phyloP scores from a whole-genome alignment of 306 rosid species.

The Mimosa pudica region DNA sequence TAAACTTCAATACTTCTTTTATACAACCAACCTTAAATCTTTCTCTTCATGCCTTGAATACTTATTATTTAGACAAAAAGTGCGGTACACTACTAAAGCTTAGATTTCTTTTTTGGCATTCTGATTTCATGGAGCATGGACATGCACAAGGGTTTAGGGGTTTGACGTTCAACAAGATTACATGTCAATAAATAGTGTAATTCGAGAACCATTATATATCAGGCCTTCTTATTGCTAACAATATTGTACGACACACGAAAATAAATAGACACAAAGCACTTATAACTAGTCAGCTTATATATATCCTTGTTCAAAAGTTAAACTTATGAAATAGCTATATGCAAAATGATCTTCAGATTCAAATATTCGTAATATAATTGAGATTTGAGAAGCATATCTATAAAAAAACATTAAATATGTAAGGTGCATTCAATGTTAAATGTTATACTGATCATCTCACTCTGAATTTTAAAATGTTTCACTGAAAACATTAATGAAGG shows the following conservation, averaged over 20 bases:
- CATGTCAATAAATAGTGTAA: background rate
- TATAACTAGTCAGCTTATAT: background rate
- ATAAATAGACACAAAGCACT: background rate
- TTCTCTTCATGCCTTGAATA: background rate
- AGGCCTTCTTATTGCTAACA: background rate
- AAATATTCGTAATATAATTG: background rate
- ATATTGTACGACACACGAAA: background rate
- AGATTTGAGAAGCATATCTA: background rate
- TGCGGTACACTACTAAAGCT: background rate
- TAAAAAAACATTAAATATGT: background rate
- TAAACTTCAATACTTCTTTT: background rate
- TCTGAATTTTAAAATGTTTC: background rate
- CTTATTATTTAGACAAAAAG: too few species aligned
- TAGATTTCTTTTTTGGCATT: too few species aligned
- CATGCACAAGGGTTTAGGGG: background rate
- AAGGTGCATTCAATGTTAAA: background rate
- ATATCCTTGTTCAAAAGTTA: background rate
- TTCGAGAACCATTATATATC: background rate
- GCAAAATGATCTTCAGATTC: background rate
- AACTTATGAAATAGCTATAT: background rate
- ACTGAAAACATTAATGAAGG: conserved; percentile 18
- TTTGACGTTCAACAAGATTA: background rate
- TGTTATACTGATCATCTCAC: background rate
- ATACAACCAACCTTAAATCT: too few species aligned
- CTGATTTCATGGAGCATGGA: background rate